Evolutionary conservation across 305 asterid genomes (phyloP).

Genomic region (Euphrasia arctica): DNA sequence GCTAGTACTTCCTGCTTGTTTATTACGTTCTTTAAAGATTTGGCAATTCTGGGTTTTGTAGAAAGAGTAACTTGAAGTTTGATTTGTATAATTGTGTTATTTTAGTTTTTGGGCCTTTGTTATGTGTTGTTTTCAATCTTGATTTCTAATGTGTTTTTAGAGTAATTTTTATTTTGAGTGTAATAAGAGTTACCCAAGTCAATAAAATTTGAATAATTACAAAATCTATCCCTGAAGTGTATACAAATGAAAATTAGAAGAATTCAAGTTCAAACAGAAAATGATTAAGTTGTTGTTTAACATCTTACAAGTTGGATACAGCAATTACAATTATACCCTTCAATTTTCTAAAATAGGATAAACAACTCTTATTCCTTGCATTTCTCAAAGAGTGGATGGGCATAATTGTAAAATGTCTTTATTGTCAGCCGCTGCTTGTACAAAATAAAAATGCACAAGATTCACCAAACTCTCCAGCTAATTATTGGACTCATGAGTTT

Average conservation of each 20-base stretch:
- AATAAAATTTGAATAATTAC: not conserved
- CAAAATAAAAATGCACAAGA: not conserved
- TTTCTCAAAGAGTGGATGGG: too few relatives aligned
- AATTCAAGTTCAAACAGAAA: not conserved
- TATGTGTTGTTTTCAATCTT: too few relatives aligned
- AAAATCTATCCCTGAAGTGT: too few relatives aligned
- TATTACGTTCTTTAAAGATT: not conserved
- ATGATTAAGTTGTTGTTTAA: not conserved
- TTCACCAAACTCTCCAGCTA: not conserved
- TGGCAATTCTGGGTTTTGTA: conserved; percentile 1
- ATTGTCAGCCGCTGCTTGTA: too few relatives aligned
- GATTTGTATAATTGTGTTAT: not conserved
- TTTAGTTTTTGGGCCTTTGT: not conserved
- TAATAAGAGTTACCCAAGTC: not conserved
- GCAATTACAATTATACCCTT: too few relatives aligned
- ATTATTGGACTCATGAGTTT: not conserved
- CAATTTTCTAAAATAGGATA: too few relatives aligned
- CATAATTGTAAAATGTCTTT: too few relatives aligned
- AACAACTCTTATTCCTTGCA: too few relatives aligned
- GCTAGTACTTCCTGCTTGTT: not conserved
- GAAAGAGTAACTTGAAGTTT: not conserved
- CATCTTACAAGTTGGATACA: not conserved
- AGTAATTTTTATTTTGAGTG: too few relatives aligned
- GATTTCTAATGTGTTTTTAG: too few relatives aligned
- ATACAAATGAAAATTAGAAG: not conserved